phyloP scores from a whole-genome alignment of 345 rosid genomes.

The Citrus glauca region DNA sequence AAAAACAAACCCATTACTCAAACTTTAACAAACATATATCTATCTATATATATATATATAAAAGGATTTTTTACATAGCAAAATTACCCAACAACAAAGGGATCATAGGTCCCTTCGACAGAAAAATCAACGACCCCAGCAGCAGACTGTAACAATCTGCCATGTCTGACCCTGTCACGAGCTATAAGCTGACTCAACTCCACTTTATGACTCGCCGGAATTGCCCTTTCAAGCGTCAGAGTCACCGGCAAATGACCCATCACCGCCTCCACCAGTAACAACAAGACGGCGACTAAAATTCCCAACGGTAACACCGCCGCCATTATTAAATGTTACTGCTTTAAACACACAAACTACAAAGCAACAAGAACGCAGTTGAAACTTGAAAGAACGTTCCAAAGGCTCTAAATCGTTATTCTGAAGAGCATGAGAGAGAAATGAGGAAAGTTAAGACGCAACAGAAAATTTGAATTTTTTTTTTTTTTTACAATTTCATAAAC shows the following conservation, averaged over 20 bases:
- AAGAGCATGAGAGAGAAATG: background rate
- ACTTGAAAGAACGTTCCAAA: background rate
- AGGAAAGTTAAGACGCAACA: too few relatives aligned
- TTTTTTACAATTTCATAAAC: background rate
- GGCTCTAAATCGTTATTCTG: background rate
- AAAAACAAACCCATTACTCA: background rate
- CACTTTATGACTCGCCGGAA: constrained; percentile 43
- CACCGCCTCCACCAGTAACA: constrained; percentile 24
- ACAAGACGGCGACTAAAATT: constrained; percentile 16
- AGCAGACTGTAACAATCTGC: constrained; percentile 68
- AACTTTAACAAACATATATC: background rate
- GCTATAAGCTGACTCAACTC: constrained; percentile 58
- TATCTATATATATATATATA: background rate
- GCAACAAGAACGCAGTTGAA: background rate
- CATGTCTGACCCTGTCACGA: constrained; percentile 67
- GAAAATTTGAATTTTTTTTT: too few relatives aligned
- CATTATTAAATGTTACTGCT: background rate
- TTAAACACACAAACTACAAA: background rate
- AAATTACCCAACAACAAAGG: constrained; percentile 77
- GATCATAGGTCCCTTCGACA: constrained; percentile 79
- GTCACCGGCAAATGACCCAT: constrained; percentile 51
- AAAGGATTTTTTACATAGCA: background rate
- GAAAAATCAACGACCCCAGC: constrained; percentile 72
- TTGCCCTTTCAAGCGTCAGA: constrained; percentile 52
- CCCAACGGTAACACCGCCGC: constrained; percentile 4